phyloP scores from a whole-genome alignment of 2,329 filamentous ascomycete genomes.

The Aspergillus sp. region DNA sequence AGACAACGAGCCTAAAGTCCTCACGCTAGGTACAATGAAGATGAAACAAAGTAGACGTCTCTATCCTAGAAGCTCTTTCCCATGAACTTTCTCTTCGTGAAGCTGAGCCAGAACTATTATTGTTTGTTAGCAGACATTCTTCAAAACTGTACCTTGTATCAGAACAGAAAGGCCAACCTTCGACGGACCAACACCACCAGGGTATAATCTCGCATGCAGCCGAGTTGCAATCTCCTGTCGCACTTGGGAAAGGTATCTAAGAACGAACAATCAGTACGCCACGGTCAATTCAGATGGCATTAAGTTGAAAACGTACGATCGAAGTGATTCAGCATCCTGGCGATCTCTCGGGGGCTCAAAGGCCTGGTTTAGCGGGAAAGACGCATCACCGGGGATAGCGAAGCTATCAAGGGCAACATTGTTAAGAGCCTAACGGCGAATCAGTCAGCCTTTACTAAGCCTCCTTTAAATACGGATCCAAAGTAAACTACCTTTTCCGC shows the following conservation, averaged over 20 bases:
- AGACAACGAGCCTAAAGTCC: not conserved
- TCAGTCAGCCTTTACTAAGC: not conserved
- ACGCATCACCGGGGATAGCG: slow-evolving; percentile 88
- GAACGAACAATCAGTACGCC: not conserved
- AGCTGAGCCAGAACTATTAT: slow-evolving; percentile 97
- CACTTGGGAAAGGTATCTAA: slow-evolving; percentile 73
- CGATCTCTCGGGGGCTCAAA: slow-evolving; percentile 86
- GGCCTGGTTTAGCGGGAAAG: slow-evolving; percentile 92
- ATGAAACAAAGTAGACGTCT: slow-evolving; percentile 11
- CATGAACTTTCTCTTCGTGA: slow-evolving; percentile 99
- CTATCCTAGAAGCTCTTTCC: slow-evolving; percentile 73
- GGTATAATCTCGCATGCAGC: slow-evolving; percentile 83
- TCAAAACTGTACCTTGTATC: not conserved
- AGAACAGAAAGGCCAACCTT: slow-evolving; percentile 47
- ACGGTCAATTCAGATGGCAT: not conserved
- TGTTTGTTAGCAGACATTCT: slow-evolving; percentile 21
- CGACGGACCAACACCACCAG: slow-evolving; percentile 67
- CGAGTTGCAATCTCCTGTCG: slow-evolving; percentile 84
- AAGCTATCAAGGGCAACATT: slow-evolving; percentile 95
- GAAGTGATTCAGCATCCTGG: slow-evolving; percentile 83
- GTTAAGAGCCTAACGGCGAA: slow-evolving; percentile 71
- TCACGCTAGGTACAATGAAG: slow-evolving; percentile 4
- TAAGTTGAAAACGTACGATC: slow-evolving; percentile 63
- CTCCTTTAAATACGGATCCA: not conserved
- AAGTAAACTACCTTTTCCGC: slow-evolving; percentile 59